A percentile compares a stretch with the other conserved stretches of the same genome.
phyloP scores from a whole-genome alignment of 2,329 filamentous ascomycete genomes.

The Colletotrichum magnum region DNA sequence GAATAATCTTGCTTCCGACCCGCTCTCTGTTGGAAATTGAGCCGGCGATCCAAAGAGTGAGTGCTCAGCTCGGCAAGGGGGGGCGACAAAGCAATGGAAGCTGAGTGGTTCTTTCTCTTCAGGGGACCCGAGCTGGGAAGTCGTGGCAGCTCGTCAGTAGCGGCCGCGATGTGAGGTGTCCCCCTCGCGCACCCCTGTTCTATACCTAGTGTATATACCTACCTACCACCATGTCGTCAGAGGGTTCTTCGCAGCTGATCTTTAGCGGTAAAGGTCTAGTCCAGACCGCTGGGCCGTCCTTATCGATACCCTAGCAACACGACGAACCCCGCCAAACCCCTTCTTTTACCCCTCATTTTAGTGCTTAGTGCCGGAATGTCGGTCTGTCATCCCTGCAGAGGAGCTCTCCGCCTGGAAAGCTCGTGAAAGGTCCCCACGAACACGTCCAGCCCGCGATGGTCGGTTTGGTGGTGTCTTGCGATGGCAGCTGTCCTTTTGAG shows the following conservation, averaged over 20 bases:
- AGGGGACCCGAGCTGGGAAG: constrained; percentile 3
- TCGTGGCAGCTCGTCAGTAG: constrained; percentile 21
- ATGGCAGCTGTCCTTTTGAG: background rate
- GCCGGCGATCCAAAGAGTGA: constrained; percentile 14
- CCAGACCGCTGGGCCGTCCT: constrained; percentile 19
- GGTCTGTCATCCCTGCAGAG: constrained; percentile 26
- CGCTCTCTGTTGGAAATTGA: constrained; percentile 11
- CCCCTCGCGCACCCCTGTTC: constrained; percentile 3
- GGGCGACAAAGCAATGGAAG: background rate
- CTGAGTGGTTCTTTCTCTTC: constrained; percentile 20
- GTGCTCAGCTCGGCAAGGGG: constrained; percentile 22
- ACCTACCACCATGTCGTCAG: constrained; percentile 16
- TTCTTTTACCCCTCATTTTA: constrained; percentile 28
- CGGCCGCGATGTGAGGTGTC: background rate
- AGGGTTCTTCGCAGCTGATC: constrained; percentile 22
- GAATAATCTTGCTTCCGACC: constrained; percentile 24
- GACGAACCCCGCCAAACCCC: constrained; percentile 23
- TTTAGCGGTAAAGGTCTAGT: constrained; percentile 29
- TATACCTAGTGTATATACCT: background rate
- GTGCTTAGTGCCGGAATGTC: constrained; percentile 20
- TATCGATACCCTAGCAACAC: constrained; percentile 16
- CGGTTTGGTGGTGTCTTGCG: background rate
- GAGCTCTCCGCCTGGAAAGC: background rate
- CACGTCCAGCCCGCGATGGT: background rate
- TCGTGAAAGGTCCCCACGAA: background rate